phyloP scores from a whole-genome alignment of 2,329 filamentous ascomycete genomes.

The Fusarium domesticum region DNA sequence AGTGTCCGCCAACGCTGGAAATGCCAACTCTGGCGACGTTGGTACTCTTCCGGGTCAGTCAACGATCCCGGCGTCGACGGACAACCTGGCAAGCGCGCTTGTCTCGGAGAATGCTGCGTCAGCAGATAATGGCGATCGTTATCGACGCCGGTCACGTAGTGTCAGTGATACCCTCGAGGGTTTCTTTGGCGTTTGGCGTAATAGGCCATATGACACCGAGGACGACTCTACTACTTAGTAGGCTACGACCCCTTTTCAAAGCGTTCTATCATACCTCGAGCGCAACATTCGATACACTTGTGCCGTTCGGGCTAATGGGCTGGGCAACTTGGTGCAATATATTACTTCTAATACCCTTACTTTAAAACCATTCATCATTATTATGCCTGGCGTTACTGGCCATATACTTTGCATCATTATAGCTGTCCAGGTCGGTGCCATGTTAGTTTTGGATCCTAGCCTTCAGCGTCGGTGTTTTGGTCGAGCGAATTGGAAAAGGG shows the following conservation, averaged over 20 bases:
- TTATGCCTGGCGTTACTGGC: too few species aligned
- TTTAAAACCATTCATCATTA: too few species aligned
- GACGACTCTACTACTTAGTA: constrained; percentile 12
- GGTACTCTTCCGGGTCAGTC: constrained; percentile 17
- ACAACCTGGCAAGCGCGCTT: constrained; percentile 21
- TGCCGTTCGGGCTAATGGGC: too few species aligned
- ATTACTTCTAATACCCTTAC: too few species aligned
- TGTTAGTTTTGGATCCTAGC: constrained; percentile 22
- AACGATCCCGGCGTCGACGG: constrained; percentile 26
- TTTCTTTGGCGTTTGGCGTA: constrained; percentile 38
- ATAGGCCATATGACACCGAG: constrained; percentile 29
- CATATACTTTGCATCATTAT: too few species aligned
- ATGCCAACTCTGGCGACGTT: constrained; percentile 9
- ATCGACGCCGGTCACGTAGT: constrained; percentile 37
- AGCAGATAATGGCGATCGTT: constrained; percentile 13
- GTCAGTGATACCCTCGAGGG: constrained; percentile 42
- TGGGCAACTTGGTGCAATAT: too few species aligned
- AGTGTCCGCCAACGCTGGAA: constrained; percentile 5
- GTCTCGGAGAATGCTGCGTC: constrained; percentile 15
- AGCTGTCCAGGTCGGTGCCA: constrained; percentile 21
- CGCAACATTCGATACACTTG: background rate
- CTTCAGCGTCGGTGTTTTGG: constrained; percentile 31
- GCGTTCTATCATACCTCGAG: background rate
- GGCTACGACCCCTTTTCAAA: background rate
- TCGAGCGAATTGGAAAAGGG: constrained; percentile 13